Base-by-base conservation (phyloP, 768 basidiomycete species). In the Auriculariales sp. region DNA sequence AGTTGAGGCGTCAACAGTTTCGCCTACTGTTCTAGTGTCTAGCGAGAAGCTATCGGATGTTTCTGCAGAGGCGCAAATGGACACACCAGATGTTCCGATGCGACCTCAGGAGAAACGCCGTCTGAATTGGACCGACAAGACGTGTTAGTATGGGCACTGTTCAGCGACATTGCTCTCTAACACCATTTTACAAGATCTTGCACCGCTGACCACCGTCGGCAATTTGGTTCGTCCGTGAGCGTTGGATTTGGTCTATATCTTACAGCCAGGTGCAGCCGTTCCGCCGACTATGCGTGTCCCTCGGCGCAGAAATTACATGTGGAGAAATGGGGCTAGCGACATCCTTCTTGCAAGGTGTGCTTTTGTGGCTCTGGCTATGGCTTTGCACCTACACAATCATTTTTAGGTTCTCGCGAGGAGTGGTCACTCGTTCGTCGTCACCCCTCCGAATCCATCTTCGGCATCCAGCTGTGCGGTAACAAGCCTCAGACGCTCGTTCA, bases 271-370 rank as follows among this genome's bases (percentile, higher is more conserved):
- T 44, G 5, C 53, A 93, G 83, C 95, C 95, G 2, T 99, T 98
- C 71, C 79, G 95, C 15, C 76, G 93, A 10, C 66, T 98, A 5
- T 95, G 91, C 57, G 81, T 86, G 7, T 69, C 76, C 24, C 79
- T 84, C 51, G 94, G 94, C 12, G 90, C 85, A 2, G 92, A 94
- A 54, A 95, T 98, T 57, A 94, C 92, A 3, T 92, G 89, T 54
- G 90, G 91, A 24, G 94, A 97, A 65, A 97, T 97, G 94, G 92
- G 89, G 3, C 75, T 99, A n/a, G 83, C 91, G 3, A 80, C 76
- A 35, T 93, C 93, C 2, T 88, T 98, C 62, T 73, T 95, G 19
- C 50, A 51, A 51, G 39, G 39, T 44, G 10, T 15, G 19, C n/a
- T n/a, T n/a, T n/a, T n/a, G n/a, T n/a, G n/a, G n/a, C n/a, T 44